Evolutionary conservation across 176 grass and related monocot species (phyloP).

Genomic region (Oryza coarctata): DNA sequence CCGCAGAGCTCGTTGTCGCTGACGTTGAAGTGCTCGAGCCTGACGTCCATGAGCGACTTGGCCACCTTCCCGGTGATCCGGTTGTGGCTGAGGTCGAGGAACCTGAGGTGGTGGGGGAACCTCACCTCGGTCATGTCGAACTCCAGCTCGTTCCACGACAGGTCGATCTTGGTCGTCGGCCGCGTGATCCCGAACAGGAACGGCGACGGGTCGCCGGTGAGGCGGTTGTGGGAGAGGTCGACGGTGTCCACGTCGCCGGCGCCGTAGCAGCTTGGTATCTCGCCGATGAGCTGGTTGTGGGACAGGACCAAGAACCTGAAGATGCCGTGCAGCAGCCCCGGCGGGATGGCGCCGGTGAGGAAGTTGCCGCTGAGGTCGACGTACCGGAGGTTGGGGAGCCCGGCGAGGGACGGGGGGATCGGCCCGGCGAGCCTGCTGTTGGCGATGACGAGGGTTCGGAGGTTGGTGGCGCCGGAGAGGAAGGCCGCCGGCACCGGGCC

Average conservation of each 20-base stretch:
- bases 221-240: conserved; percentile 61
- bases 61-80: conserved; percentile 55
- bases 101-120: conserved; percentile 59
- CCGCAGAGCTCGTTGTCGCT: conserved; percentile 81
- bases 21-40: conserved; percentile 52
- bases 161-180: conserved; percentile 54
- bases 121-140: conserved; percentile 61
- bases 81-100: conserved; percentile 87
- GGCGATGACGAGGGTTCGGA: conserved; percentile 59
- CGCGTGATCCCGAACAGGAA: conserved; percentile 57
- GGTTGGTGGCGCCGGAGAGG: conserved; percentile 13
- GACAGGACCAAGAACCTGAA: conserved; percentile 59
- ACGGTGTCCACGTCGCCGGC: conserved; percentile 36
- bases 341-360: conserved; percentile 64
- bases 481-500: conserved; percentile 43
- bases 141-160: conserved; percentile 78
- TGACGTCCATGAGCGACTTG: conserved; percentile 57
- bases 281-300: conserved; percentile 60
- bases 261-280: conserved; percentile 47
- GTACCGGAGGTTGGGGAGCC: conserved; percentile 47
- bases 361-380: conserved; percentile 76
- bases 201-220: conserved; percentile 56
- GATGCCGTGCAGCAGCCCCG: conserved; percentile 50
- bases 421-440: conserved; percentile 66
- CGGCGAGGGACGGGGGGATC: conserved; percentile 37